These are phyloP conservation scores for Penicillium sp. DNA, from an alignment of 2,329 filamentous ascomycete species.

Conservation along the genomic window DNA sequence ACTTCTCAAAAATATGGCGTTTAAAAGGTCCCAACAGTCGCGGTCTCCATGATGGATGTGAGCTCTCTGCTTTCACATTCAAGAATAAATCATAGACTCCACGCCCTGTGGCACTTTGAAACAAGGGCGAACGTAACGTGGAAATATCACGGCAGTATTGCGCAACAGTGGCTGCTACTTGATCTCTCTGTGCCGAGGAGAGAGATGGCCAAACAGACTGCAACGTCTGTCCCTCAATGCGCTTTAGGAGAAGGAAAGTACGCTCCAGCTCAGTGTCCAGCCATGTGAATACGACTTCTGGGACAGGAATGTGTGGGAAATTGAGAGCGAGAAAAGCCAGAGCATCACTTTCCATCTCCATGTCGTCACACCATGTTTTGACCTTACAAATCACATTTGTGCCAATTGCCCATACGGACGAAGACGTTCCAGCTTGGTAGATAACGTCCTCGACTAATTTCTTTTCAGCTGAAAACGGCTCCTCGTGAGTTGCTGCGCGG, in stretches of 20 bases:
- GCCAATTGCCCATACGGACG: conserved; percentile 14
- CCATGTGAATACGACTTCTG: neutral
- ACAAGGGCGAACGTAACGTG: neutral
- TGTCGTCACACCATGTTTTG: conserved; percentile 15
- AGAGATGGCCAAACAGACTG: neutral
- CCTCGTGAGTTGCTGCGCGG: neutral
- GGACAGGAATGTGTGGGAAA: neutral
- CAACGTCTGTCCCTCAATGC: neutral
- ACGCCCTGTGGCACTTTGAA: neutral
- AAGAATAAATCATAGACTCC: neutral
- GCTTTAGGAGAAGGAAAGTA: neutral
- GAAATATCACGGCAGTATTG: neutral
- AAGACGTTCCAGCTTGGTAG: conserved; percentile 14
- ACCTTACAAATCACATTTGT: conserved; percentile 15
- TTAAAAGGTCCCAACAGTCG: neutral
- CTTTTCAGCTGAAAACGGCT: neutral
- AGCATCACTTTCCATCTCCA: conserved; percentile 15
- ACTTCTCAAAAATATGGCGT: neutral
- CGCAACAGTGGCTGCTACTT: neutral
- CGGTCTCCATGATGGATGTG: neutral
- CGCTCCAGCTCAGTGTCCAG: neutral
- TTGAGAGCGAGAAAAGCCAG: conserved; percentile 11
- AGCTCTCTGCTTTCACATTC: neutral
- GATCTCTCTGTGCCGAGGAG: neutral
- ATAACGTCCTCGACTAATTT: conserved; percentile 4